A percentile compares a stretch with the other conserved stretches of the same genome.
These are phyloP conservation scores for Fomes fomentarius DNA, from an alignment of 1,284 basidiomycete species.

Conservation along the genomic window DNA sequence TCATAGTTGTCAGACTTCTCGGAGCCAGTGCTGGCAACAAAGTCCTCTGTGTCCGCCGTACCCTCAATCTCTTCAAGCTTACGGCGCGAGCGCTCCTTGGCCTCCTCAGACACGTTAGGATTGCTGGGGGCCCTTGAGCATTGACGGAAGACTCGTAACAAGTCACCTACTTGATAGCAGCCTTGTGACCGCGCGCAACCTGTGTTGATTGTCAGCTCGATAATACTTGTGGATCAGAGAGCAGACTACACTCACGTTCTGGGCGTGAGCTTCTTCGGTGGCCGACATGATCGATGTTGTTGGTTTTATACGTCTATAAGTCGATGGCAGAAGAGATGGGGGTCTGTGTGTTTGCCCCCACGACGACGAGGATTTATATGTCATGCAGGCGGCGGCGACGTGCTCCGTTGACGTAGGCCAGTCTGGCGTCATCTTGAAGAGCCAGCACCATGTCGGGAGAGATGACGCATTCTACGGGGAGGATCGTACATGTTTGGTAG, in stretches of 20 bases:
- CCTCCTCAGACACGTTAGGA: slow-evolving; percentile 44
- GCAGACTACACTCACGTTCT: slow-evolving; percentile 4
- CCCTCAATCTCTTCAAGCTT: slow-evolving; percentile 38
- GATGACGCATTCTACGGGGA: slow-evolving; percentile 1
- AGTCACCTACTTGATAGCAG: slow-evolving; percentile 28
- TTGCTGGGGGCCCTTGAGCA: slow-evolving; percentile 24
- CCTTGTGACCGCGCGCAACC: slow-evolving; percentile 29
- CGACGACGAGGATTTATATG: background rate
- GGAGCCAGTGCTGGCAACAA: slow-evolving; percentile 18
- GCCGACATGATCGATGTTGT: slow-evolving; percentile 3
- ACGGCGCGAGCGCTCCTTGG: slow-evolving; percentile 44
- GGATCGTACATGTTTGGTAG: background rate
- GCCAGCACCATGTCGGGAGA: background rate
- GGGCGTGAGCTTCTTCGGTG: slow-evolving; percentile 8
- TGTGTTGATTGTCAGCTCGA: background rate
- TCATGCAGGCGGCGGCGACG: no score
- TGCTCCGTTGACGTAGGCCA: no score
- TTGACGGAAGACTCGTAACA: background rate
- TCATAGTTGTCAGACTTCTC: slow-evolving; percentile 17
- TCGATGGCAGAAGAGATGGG: background rate
- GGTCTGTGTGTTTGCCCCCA: background rate
- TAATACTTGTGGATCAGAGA: background rate
- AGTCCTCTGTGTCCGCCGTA: slow-evolving; percentile 17
- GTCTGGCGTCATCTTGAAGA: background rate
- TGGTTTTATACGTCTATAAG: background rate